Evolutionary conservation across 257 asterid species (phyloP), one percentile per base, ranked within the genome.

Genomic region (Eustoma russellianum): DNA sequence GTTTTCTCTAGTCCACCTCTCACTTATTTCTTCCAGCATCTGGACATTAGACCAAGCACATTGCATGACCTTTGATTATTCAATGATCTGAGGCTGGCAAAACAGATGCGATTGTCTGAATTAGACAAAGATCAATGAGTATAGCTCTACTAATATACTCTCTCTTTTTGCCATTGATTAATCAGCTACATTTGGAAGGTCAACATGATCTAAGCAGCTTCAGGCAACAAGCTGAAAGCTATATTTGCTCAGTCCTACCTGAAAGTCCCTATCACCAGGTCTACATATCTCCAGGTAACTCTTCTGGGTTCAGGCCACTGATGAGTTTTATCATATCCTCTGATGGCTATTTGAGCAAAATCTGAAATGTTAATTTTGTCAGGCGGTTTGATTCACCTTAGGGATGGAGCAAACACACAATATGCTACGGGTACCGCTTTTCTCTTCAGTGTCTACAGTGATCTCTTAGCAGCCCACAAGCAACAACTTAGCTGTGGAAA

Each of bases 331-430:
- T 13, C 14, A 13, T 19, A 35, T 9, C 43, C 43, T 38, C 43
- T 38, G 12, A 5, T 45, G 41, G 45, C 33, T 5, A 33, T 24
- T 18, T 30, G 41, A 19, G 35, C 7, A 13, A 49, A 6, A 59
- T 59, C 2, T 1, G 33, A 33, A 19, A 19, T 7, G 48, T 53
- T 24, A 7, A 7, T 35, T 48, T 35, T 19, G 53, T 50, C 62
- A 83, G 93, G 93, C 13, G 95, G 95, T 19, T 0, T 82, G 73
- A 34, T 88, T 45, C 79, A 82, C 78, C 56, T 78, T 5, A 71
- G 95, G 72, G 95, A 83, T 40, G 97, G 94, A 50, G 95, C 97
- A 4, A 88, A 88, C 60, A n/a, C 84, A 16, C 95, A 88, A 57
- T 85, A 88, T 9, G 97, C 79, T 1, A 80, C 97, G 0, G 64